phyloP scores from a whole-genome alignment of 2,329 filamentous ascomycete species.

The Ophiostoma sp. region DNA sequence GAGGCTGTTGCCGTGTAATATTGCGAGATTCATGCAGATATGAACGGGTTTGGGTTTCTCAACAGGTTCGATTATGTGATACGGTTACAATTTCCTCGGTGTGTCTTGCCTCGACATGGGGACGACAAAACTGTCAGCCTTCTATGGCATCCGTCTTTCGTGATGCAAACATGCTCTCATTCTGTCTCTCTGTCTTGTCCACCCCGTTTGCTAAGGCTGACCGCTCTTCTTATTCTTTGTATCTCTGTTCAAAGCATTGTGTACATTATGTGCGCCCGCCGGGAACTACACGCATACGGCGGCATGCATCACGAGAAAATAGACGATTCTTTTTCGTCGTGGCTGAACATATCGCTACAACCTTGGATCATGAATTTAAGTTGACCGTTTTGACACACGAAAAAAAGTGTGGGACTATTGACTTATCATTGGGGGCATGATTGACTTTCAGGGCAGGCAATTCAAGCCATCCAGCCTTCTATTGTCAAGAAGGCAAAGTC shows the following conservation, averaged over 20 bases:
- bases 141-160: not conserved
- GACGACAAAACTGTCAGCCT: not conserved
- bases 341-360: not conserved
- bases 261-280: not conserved
- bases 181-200: not conserved
- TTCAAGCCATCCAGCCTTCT: not conserved
- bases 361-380: conserved; percentile 6
- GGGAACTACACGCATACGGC: not conserved
- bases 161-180: not conserved
- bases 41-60: not conserved
- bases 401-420: not conserved
- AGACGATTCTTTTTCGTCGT: not conserved
- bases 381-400: not conserved
- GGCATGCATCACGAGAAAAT: conserved; percentile 3
- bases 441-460: not conserved
- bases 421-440: not conserved
- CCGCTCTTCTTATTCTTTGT: conserved; percentile 3
- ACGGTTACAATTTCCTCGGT: not conserved
- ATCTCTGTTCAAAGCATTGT: not conserved
- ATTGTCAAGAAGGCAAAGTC: not conserved
- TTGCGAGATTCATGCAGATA: not conserved
- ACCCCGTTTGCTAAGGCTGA: not conserved
- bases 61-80: conserved; percentile 16
- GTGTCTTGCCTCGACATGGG: not conserved
- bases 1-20: not conserved